Evolutionary conservation across 1,139 yeast species (phyloP).

Genomic region (Hansenula lynferdii): DNA sequence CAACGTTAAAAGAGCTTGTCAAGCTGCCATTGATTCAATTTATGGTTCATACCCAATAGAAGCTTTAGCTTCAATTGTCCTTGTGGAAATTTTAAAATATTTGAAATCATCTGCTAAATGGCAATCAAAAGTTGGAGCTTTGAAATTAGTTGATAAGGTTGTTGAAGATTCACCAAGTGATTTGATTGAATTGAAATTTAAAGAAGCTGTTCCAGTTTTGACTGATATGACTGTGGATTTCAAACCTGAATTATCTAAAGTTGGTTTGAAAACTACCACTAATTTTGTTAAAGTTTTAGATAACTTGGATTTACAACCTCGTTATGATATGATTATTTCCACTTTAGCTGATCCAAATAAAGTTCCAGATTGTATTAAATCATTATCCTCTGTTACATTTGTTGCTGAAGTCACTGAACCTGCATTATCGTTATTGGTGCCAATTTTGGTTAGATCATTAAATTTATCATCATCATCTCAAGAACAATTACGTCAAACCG

Average conservation of each 20-base stretch:
- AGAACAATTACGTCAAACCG: slow-evolving; percentile 95
- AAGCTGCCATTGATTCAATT: slow-evolving; percentile 60
- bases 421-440: slow-evolving; percentile 83
- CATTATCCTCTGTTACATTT: slow-evolving; percentile 89
- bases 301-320: slow-evolving; percentile 85
- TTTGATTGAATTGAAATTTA: slow-evolving; percentile 75
- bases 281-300: slow-evolving; percentile 79
- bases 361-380: slow-evolving; percentile 85
- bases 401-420: slow-evolving; percentile 99
- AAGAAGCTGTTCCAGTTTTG: slow-evolving; percentile 74
- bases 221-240: slow-evolving; percentile 92
- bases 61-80: slow-evolving; percentile 66
- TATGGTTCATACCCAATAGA: slow-evolving; percentile 72
- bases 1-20: slow-evolving; percentile 80
- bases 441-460: slow-evolving; percentile 87
- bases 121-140: slow-evolving; percentile 84
- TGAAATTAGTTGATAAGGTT: slow-evolving; percentile 66
- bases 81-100: slow-evolving; percentile 58
- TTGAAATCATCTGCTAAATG: slow-evolving; percentile 85
- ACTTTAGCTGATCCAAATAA: slow-evolving; percentile 88
- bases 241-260: slow-evolving; percentile 92
- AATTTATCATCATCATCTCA: slow-evolving; percentile 88
- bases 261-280: slow-evolving; percentile 67
- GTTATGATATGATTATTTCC: slow-evolving; percentile 78
- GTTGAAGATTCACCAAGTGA: slow-evolving; percentile 82